Conservation (phyloP, 257 asterid genomes). For the Ilex aquifolium region DNA sequence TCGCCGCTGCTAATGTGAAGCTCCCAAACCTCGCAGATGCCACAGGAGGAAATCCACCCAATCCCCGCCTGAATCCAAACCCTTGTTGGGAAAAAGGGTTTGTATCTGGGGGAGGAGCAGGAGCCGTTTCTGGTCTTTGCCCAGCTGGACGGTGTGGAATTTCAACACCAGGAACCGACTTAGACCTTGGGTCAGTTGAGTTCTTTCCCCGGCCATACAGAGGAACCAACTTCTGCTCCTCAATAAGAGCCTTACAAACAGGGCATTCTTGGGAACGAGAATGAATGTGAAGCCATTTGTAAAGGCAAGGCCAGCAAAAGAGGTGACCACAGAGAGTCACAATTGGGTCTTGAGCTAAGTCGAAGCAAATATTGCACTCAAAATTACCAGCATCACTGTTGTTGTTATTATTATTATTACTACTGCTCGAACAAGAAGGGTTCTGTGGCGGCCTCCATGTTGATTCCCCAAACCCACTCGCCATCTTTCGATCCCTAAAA, state of each 20-base stretch:
- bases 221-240: constrained; percentile 60
- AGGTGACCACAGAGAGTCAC: constrained; percentile 71
- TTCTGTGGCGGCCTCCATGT: constrained; percentile 37
- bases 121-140: constrained; percentile 58
- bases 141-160: constrained; percentile 54
- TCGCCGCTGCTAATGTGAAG: constrained; percentile 36
- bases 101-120: constrained; percentile 44
- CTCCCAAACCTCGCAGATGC: constrained; percentile 49
- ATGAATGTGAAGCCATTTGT: constrained; percentile 58
- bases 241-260: constrained; percentile 57
- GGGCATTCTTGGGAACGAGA: constrained; percentile 55
- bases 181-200: constrained; percentile 62
- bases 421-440: constrained; percentile 33
- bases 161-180: constrained; percentile 50
- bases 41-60: constrained; percentile 45
- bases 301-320: constrained; percentile 73
- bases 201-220: constrained; percentile 60
- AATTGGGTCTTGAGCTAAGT: constrained; percentile 65
- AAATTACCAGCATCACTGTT: constrained; percentile 56
- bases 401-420: constrained; percentile 5
- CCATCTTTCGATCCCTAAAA: constrained; percentile 25
- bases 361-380: constrained; percentile 69
- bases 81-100: constrained; percentile 41
- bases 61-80: constrained; percentile 41
- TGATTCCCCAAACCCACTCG: constrained; percentile 56